phyloP scores from a whole-genome alignment of 306 rosid genomes.

The Castanopsis chinensis region DNA sequence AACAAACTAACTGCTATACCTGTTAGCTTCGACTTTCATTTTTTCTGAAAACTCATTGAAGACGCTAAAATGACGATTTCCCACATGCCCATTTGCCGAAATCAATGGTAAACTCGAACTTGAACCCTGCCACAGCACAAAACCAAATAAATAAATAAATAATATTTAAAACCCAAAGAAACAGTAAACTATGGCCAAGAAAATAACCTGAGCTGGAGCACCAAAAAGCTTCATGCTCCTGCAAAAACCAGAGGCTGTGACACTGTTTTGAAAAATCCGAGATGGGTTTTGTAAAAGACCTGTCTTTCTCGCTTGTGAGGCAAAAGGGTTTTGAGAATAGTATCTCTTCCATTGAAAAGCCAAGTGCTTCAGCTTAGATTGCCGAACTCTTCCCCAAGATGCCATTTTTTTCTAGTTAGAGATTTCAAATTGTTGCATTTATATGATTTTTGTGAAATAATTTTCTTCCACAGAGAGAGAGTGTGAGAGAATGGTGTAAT shows the following conservation, averaged over 20 bases:
- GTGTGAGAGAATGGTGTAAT: background rate
- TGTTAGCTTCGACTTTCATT: slow-evolving; percentile 71
- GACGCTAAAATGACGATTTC: slow-evolving; percentile 54
- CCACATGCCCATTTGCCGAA: slow-evolving; percentile 32
- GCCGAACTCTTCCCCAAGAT: slow-evolving; percentile 45
- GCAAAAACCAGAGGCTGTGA: slow-evolving; percentile 28
- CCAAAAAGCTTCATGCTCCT: slow-evolving; percentile 54
- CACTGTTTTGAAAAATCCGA: slow-evolving; percentile 19
- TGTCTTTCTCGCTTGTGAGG: slow-evolving; percentile 22
- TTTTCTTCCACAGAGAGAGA: background rate
- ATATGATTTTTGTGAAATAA: background rate
- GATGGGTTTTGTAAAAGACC: slow-evolving; percentile 14
- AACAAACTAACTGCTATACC: slow-evolving; percentile 33
- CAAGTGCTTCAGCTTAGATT: slow-evolving; percentile 38
- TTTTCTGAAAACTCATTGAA: slow-evolving; percentile 81
- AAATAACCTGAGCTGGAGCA: slow-evolving; percentile 59
- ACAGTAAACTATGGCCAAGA: background rate
- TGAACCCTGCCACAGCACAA: slow-evolving; percentile 32
- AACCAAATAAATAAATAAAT: background rate
- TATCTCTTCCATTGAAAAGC: slow-evolving; percentile 33
- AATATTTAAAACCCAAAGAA: background rate
- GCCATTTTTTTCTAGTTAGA: slow-evolving; percentile 41
- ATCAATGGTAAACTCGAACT: slow-evolving; percentile 41
- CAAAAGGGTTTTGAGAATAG: slow-evolving; percentile 30
- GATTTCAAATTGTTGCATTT: background rate